phyloP scores from a whole-genome alignment of 345 rosid species.

The Camelina sativa region DNA sequence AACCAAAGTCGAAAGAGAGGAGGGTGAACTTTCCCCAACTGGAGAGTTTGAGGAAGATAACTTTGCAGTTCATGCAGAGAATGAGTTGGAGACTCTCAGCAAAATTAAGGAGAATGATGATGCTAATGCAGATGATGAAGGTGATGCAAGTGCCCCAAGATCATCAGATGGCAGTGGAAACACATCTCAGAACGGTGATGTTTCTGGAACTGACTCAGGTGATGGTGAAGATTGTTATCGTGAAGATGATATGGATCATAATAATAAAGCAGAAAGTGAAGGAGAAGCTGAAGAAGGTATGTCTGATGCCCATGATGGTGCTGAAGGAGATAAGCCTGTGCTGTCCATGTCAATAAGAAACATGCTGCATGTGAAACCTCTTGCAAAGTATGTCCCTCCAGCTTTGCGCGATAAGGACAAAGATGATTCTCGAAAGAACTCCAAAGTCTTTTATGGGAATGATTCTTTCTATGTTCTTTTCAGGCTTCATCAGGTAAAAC shows the following conservation, averaged over 20 bases:
- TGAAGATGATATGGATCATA: constrained; percentile 74
- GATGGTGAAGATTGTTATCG: constrained; percentile 81
- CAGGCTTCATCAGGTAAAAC: constrained; percentile 92
- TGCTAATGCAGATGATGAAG: constrained; percentile 83
- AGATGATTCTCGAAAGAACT: constrained; percentile 53
- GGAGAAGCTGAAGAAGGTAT: constrained; percentile 77
- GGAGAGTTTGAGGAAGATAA: constrained; percentile 93
- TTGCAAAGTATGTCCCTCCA: constrained; percentile 72
- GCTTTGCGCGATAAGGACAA: constrained; percentile 54
- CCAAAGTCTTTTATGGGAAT: constrained; percentile 86
- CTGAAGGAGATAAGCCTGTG: constrained; percentile 66
- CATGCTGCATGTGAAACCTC: constrained; percentile 77
- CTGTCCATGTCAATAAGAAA: constrained; percentile 75
- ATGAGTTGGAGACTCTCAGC: constrained; percentile 56
- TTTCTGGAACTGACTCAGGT: constrained; percentile 85
- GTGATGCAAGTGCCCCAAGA: constrained; percentile 85
- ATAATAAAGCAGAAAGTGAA: constrained; percentile 88
- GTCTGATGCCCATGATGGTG: constrained; percentile 77
- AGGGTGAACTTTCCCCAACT: constrained; percentile 96
- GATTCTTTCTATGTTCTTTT: constrained; percentile 92
- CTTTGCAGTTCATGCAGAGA: constrained; percentile 73
- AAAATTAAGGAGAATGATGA: constrained; percentile 74
- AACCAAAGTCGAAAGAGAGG: constrained; percentile 88
- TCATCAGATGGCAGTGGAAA: constrained; percentile 88
- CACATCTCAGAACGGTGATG: constrained; percentile 89